These are phyloP conservation scores for Deuterostichococcus epilithicus DNA, from an alignment of 139 green algal species.

Conservation along the genomic window DNA sequence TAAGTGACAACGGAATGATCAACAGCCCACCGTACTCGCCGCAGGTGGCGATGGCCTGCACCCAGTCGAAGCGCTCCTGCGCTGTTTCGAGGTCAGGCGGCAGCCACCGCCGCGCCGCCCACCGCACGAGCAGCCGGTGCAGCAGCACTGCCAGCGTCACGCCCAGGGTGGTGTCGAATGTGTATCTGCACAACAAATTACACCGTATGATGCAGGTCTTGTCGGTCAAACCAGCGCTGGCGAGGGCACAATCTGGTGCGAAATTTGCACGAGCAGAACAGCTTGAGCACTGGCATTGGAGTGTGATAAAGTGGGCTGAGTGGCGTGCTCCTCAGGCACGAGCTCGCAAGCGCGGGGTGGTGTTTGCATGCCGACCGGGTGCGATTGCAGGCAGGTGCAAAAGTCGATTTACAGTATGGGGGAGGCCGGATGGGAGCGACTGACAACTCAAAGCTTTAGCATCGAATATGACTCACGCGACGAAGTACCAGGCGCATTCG, in stretches of 20 bases:
- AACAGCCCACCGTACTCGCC: slow-evolving; percentile 46
- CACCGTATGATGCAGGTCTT: too few relatives aligned
- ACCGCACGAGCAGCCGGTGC: slow-evolving; percentile 32
- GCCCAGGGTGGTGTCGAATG: slow-evolving; percentile 52
- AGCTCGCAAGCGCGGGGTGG: too few relatives aligned
- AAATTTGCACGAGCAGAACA: too few relatives aligned
- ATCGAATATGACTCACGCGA: slow-evolving; percentile 10
- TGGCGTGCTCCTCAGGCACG: not conserved
- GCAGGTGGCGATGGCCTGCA: slow-evolving; percentile 26
- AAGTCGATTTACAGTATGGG: too few relatives aligned
- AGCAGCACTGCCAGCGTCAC: slow-evolving; percentile 41
- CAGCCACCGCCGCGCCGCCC: not conserved
- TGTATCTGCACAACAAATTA: slow-evolving; percentile 12
- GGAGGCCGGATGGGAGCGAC: too few relatives aligned
- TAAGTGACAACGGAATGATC: too few relatives aligned
- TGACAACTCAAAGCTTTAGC: not conserved
- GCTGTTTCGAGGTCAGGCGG: not conserved
- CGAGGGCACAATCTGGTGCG: too few relatives aligned
- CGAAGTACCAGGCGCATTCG: slow-evolving; percentile 55
- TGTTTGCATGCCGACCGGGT: too few relatives aligned
- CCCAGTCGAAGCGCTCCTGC: not conserved
- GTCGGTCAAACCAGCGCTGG: too few relatives aligned
- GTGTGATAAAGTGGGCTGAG: too few relatives aligned
- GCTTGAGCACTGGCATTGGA: too few relatives aligned
- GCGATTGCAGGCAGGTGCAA: too few relatives aligned